phyloP scores from a whole-genome alignment of 1,284 basidiomycete genomes.

The Cutaneotrichosporon spelunceum region DNA sequence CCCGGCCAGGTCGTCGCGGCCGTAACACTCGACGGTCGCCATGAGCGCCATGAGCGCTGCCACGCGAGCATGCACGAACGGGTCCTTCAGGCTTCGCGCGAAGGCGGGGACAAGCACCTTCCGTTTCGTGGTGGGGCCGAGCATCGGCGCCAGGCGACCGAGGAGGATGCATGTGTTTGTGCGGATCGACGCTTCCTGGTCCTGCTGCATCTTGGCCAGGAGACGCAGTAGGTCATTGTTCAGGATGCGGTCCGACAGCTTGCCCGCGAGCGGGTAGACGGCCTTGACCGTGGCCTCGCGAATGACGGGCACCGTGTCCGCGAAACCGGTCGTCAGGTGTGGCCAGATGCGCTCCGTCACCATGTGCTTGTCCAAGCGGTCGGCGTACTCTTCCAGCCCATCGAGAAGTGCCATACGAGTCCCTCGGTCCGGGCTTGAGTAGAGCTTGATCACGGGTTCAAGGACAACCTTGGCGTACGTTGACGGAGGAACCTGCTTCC shows the following conservation, averaged over 20 bases:
- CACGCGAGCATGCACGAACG: slow-evolving; percentile 88
- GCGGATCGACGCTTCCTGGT: slow-evolving; percentile 88
- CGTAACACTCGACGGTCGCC: slow-evolving; percentile 89
- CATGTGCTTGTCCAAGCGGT: slow-evolving; percentile 78
- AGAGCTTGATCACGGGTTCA: slow-evolving; percentile 77
- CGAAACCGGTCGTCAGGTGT: slow-evolving; percentile 89
- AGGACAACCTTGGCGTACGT: slow-evolving; percentile 71
- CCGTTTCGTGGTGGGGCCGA: slow-evolving; percentile 83
- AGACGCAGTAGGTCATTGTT: slow-evolving; percentile 95
- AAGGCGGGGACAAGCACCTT: slow-evolving; percentile 97
- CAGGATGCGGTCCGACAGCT: slow-evolving; percentile 86
- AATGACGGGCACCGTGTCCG: slow-evolving; percentile 87
- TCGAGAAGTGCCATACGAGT: slow-evolving; percentile 92
- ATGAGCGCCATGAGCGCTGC: slow-evolving; percentile 95
- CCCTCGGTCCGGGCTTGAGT: slow-evolving; percentile 81
- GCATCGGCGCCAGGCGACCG: slow-evolving; percentile 78
- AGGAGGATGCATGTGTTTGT: slow-evolving; percentile 98
- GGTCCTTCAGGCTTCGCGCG: slow-evolving; percentile 80
- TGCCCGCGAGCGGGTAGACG: slow-evolving; percentile 76
- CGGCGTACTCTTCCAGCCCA: slow-evolving; percentile 74
- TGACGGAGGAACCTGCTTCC: slow-evolving; percentile 65
- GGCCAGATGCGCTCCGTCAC: slow-evolving; percentile 91
- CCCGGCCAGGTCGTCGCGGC: slow-evolving; percentile 77
- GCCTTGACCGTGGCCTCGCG: slow-evolving; percentile 92
- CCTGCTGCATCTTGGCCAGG: slow-evolving; percentile 88